Conservation (phyloP, 1,284 basidiomycete genomes). For the Ganoderma multipileum region DNA sequence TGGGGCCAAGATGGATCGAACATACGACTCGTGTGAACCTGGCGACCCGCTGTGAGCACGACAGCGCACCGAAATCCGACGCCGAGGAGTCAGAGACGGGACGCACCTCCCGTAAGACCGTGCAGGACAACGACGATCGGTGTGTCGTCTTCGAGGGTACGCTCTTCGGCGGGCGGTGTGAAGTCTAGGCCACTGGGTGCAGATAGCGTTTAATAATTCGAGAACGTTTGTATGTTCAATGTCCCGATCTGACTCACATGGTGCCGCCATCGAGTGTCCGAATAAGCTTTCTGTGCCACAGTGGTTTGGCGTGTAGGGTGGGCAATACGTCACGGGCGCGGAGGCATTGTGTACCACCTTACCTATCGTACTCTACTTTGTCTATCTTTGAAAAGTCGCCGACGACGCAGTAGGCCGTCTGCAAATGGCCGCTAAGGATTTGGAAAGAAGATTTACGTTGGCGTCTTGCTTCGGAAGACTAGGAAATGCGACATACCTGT, state of each 20-base stretch:
- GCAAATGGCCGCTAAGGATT: slow-evolving; percentile 66
- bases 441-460: background rate
- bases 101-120: slow-evolving; percentile 83
- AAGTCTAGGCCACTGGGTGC: slow-evolving; percentile 75
- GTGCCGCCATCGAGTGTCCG: slow-evolving; percentile 75
- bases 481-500: slow-evolving; percentile 52
- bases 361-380: slow-evolving; percentile 75
- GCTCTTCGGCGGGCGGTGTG: slow-evolving; percentile 61
- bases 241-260: slow-evolving; percentile 51
- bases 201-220: slow-evolving; percentile 11
- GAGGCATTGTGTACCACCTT: slow-evolving; percentile 26
- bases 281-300: slow-evolving; percentile 55
- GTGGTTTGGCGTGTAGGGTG: slow-evolving; percentile 16
- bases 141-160: slow-evolving; percentile 61
- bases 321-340: slow-evolving; percentile 11
- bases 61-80: slow-evolving; percentile 11
- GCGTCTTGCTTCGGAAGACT: background rate
- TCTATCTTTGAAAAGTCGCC: slow-evolving; percentile 81
- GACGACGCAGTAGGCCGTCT: slow-evolving; percentile 73
- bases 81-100: slow-evolving; percentile 23
- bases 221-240: slow-evolving; percentile 4
- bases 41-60: slow-evolving; percentile 20
- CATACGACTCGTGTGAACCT: slow-evolving; percentile 92
- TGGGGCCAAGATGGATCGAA: slow-evolving; percentile 79
- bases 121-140: slow-evolving; percentile 89